Evolutionary conservation across 441 rosid species (phyloP).

Genomic region (Eugenia klotzschiana): DNA sequence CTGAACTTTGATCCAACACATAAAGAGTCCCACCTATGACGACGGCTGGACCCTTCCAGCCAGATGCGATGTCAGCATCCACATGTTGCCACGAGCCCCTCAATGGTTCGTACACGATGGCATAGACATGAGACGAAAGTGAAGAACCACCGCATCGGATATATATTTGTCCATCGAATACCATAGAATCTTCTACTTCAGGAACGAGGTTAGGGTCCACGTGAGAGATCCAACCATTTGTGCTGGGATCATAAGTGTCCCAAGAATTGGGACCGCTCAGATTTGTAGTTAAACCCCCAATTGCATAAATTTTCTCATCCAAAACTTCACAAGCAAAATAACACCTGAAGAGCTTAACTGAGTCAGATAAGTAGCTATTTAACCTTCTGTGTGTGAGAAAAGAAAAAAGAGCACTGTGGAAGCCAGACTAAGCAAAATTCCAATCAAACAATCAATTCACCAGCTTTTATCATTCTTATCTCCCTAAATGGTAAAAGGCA

Average conservation of each 20-base stretch:
- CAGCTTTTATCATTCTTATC: not conserved
- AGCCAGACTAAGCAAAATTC: not conserved
- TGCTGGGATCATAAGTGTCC: slow-evolving; percentile 47
- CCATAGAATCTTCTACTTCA: slow-evolving; percentile 54
- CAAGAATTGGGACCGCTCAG: slow-evolving; percentile 34
- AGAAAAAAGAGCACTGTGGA: not conserved
- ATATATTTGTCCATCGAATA: slow-evolving; percentile 52
- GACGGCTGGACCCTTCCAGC: slow-evolving; percentile 82
- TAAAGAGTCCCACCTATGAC: slow-evolving; percentile 45
- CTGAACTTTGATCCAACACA: slow-evolving; percentile 64
- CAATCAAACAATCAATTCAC: not conserved
- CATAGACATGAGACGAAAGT: slow-evolving; percentile 15
- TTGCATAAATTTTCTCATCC: slow-evolving; percentile 43
- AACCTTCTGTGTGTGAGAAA: not conserved
- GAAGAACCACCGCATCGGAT: slow-evolving; percentile 30
- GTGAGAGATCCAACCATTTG: slow-evolving; percentile 27
- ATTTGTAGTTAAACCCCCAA: slow-evolving; percentile 55
- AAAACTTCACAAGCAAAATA: slow-evolving; percentile 60
- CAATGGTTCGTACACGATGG: slow-evolving; percentile 34
- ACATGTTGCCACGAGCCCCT: slow-evolving; percentile 45
- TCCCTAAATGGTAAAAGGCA: not conserved
- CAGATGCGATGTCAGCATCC: slow-evolving; percentile 48
- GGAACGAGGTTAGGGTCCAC: slow-evolving; percentile 25
- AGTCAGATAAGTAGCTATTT: not conserved
- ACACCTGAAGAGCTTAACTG: slow-evolving; percentile 33